Evolutionary conservation across 225 moss, liverwort and hornwort genomes (phyloP), one percentile per base, ranked within the genome.

Genomic region (Bryoerythrophyllum caledonicum): DNA sequence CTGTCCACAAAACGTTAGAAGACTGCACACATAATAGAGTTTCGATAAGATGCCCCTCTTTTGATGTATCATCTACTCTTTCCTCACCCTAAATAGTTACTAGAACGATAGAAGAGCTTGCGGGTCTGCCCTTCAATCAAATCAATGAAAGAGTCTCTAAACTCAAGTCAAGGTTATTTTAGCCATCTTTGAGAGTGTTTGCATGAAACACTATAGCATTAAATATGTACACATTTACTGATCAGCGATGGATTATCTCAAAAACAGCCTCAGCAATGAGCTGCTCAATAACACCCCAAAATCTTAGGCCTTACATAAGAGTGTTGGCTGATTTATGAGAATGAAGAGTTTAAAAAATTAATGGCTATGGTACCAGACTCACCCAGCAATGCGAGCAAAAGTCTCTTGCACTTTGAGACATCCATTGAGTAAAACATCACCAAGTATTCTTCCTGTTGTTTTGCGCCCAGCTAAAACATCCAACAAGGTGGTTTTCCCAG

Each of bases 381-480:
- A 93, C 93, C 93, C 93, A 79, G 91, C 34, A 73, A 91, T 91
- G 27, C 91, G 84, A 52, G 93, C 89, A 77, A 91, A 93, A 21
- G 87, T 89, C 35, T 77, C 89, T 28, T 81, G 82, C 59, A 81
- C 85, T 86, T 93, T 89, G 9, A 86, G 84, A 58, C 91, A 93
- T 26, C 91, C 93, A 68, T 91, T 93, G 51, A 91, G 61, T 46
- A 93, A 89, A 71, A 93, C 80, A 60, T 93, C 93, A 48, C 91
- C 93, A 34, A 82, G 82, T 49, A 87, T 85, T 77, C 91, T 81
- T 60, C 93, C 93, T 34, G 81, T 67, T 13, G 93, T 93, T 77
- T 91, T 91, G 48, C 93, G 90, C 53, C 93, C 93, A 21, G 91
- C 89, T 65, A 93, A 72, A 78, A 93, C 93, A 74, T 93, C 93